phyloP scores from a whole-genome alignment of 2,329 filamentous ascomycete genomes.

The Aspergillus jensenii region DNA sequence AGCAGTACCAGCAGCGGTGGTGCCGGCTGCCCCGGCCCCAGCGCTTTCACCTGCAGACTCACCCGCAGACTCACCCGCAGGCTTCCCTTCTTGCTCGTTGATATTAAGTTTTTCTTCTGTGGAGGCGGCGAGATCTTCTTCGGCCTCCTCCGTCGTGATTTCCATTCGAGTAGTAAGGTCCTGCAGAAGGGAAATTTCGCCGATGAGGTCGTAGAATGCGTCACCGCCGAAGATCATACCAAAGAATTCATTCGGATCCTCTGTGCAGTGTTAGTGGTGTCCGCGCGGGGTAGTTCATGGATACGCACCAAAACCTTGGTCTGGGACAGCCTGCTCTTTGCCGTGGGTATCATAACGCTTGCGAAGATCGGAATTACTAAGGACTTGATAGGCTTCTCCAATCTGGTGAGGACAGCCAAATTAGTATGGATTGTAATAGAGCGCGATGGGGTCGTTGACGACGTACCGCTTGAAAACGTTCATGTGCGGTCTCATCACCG shows the following conservation, averaged over 20 bases:
- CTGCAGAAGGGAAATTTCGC: slow-evolving; percentile 98
- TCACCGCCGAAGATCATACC: slow-evolving; percentile 97
- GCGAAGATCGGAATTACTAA: slow-evolving; percentile 82
- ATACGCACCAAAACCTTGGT: slow-evolving; percentile 75
- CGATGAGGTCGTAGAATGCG: slow-evolving; percentile 93
- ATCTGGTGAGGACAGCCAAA: slow-evolving; percentile 45
- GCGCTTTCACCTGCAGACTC: slow-evolving; percentile 49
- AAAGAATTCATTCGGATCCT: slow-evolving; percentile 96
- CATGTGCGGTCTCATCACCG: slow-evolving; percentile 88
- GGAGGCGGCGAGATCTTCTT: slow-evolving; percentile 61
- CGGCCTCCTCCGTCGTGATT: slow-evolving; percentile 81
- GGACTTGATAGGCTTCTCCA: slow-evolving; percentile 71
- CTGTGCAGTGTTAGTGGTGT: slow-evolving; percentile 35
- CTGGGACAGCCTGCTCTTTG: slow-evolving; percentile 89
- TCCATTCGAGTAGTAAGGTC: slow-evolving; percentile 98
- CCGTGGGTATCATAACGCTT: slow-evolving; percentile 95
- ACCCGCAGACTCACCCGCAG: slow-evolving; percentile 23
- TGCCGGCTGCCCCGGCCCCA: slow-evolving; percentile 23
- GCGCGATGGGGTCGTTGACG: background rate
- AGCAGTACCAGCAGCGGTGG: too few relatives aligned
- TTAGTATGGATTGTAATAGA: slow-evolving; percentile 6
- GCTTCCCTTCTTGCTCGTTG: slow-evolving; percentile 47
- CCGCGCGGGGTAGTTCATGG: background rate
- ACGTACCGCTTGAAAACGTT: slow-evolving; percentile 83
- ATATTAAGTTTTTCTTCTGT: slow-evolving; percentile 50